Percentiles rank a stretch among this genome's conserved stretches.
Conservation (phyloP, 441 rosid genomes). For the Eugenia klotzschiana region DNA sequence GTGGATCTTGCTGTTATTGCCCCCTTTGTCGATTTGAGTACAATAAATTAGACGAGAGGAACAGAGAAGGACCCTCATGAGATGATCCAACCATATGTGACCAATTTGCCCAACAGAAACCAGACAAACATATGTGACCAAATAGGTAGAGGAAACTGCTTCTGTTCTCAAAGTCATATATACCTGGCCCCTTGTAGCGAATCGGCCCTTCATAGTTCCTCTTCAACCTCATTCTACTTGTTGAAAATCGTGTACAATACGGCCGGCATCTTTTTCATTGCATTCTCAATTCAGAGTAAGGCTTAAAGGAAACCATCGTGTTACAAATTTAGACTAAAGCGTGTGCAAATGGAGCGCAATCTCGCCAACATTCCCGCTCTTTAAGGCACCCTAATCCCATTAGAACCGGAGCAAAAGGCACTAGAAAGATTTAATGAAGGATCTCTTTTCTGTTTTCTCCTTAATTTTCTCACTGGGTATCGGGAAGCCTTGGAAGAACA, state of each 20-base stretch:
- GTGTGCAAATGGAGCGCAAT: background rate
- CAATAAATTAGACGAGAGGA: background rate
- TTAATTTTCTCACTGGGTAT: background rate
- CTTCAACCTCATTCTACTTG: background rate
- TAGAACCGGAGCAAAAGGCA: background rate
- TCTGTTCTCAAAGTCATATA: background rate
- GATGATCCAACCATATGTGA: background rate
- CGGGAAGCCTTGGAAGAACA: background rate
- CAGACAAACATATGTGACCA: background rate
- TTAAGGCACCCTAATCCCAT: background rate
- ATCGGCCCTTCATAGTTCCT: background rate
- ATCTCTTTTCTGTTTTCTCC: background rate
- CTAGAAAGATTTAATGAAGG: background rate
- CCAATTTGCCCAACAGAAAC: background rate
- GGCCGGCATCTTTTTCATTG: background rate
- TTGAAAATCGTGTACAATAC: background rate
- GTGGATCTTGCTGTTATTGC: background rate
- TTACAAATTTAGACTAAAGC: background rate
- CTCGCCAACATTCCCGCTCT: background rate
- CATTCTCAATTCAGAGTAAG: background rate
- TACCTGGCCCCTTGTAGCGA: background rate
- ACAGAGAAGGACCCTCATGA: background rate
- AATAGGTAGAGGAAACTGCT: background rate
- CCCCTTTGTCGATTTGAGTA: background rate
- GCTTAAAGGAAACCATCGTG: background rate